Evolutionary conservation across 495 filamentous ascomycete genomes (phyloP), one percentile per base, ranked within the genome.

Genomic region (Hypoxylon intermedium): DNA sequence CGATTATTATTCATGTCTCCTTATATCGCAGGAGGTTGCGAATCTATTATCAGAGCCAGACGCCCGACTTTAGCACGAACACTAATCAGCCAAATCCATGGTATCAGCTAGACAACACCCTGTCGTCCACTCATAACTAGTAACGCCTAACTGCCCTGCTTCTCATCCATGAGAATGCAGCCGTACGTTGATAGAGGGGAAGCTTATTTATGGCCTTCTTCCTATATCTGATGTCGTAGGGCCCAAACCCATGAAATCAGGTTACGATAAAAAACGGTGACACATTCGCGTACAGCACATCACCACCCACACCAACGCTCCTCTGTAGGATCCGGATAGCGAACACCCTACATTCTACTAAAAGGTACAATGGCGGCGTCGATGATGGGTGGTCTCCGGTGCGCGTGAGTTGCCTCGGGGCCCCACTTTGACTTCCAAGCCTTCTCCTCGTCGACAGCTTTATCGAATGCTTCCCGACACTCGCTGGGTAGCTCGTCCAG

Each of bases 371-470:
- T 75, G n/a, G 79, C 81, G 68, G 83, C 83, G 54, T 84, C 82
- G 46, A 84, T 79, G 31, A 78, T 73, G 5, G 79, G 80, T 26
- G 71, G 67, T 41, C 74, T 65, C 44, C 81, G 71, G 30, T 71
- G 72, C 6, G 62, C 71, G 45, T 83, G 81, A 4, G 72, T 60
- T 5, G 69, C 73, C 70, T 95, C 92, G 2, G 79, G 79, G 26
- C 79, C 79, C 90, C 90, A 94, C 21, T 73, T 81, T 12, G 70
- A 72, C 73, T 90, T 92, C 92, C 92, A 97, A 40, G 80, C 72
- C 38, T 69, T 72, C 65, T 95, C 90, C 16, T 75, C 73, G 7
- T 75, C 69, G 11, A 85, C 73, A 2, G 89, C 85, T 26, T 83
- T 75, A 13, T 89, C 69, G 34, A 95, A 89, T 0, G 89, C 87